Percentiles rank a stretch among this genome's conserved stretches.
These are phyloP conservation scores for Sanghuangporus weigelae DNA, from an alignment of 1,284 basidiomycete species.

Conservation along the genomic window DNA sequence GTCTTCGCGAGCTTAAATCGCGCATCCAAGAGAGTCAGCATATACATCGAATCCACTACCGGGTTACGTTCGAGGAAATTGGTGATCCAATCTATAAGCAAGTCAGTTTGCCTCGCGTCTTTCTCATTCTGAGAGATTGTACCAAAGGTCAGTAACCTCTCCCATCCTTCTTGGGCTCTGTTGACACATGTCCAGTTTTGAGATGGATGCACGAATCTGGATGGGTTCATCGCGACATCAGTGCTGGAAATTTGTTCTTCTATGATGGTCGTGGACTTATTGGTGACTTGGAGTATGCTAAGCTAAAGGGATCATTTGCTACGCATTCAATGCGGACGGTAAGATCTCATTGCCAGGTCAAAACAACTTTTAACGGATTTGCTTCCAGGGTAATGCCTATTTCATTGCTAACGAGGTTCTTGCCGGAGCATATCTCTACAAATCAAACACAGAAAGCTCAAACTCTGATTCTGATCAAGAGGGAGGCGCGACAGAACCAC, in stretches of 20 bases:
- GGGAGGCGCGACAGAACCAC: neutral
- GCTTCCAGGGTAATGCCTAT: neutral
- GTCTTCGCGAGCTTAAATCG: neutral
- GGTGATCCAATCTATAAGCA: neutral
- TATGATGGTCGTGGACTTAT: neutral
- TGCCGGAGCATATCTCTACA: neutral
- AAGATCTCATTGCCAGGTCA: neutral
- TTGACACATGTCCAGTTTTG: neutral
- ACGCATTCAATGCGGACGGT: neutral
- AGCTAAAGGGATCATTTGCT: neutral
- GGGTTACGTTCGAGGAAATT: neutral
- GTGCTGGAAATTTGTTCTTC: neutral
- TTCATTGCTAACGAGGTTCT: slow-evolving; percentile 7
- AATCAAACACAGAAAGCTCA: neutral
- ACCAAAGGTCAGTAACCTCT: neutral
- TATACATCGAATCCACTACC: neutral
- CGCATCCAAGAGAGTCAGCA: neutral
- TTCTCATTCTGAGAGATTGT: neutral
- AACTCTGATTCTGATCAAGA: neutral
- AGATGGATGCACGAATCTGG: neutral
- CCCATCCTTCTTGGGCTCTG: neutral
- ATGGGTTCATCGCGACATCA: neutral
- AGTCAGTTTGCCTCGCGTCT: neutral
- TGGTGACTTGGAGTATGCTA: slow-evolving; percentile 5
- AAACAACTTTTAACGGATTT: neutral